Conservation (phyloP, 1,284 basidiomycete genomes). For the Sanghuangporus weigelae region DNA sequence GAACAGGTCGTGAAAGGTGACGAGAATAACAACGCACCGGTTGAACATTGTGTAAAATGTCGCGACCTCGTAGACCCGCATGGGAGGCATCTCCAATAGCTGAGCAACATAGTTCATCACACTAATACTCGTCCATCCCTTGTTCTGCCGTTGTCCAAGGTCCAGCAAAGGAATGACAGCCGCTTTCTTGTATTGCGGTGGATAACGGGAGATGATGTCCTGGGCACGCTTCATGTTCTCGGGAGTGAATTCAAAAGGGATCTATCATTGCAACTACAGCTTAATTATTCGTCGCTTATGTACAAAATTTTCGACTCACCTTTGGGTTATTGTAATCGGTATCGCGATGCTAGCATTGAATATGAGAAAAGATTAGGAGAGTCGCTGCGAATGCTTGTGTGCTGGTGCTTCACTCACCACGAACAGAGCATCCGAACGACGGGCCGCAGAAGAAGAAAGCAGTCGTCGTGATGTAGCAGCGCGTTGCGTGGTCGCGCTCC, state of each 20-base stretch:
- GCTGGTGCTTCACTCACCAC: slow-evolving; percentile 37
- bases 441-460: slow-evolving; percentile 39
- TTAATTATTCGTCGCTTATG: not conserved
- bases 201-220: slow-evolving; percentile 91
- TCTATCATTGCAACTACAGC: slow-evolving; percentile 39
- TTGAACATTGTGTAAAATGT: slow-evolving; percentile 99
- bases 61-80: slow-evolving; percentile 99
- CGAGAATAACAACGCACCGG: slow-evolving; percentile 46
- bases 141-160: slow-evolving; percentile 95
- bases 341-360: slow-evolving; percentile 74
- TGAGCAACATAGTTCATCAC: slow-evolving; percentile 98
- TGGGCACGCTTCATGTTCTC: slow-evolving; percentile 83
- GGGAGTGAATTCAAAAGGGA: slow-evolving; percentile 83
- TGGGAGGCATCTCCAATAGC: slow-evolving; percentile 90
- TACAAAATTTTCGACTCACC: slow-evolving; percentile 28
- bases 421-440: slow-evolving; percentile 56
- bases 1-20: not conserved
- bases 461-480: slow-evolving; percentile 28
- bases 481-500: slow-evolving; percentile 23
- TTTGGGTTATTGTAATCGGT: slow-evolving; percentile 89
- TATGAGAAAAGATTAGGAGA: slow-evolving; percentile 8
- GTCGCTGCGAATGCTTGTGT: not conserved
- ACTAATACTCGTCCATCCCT: slow-evolving; percentile 97
- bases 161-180: slow-evolving; percentile 97
- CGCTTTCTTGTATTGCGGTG: slow-evolving; percentile 96